A percentile compares a stretch with the other conserved stretches of the same genome.
These are phyloP conservation scores for Paraphoma sp. DNA, from an alignment of 2,329 filamentous ascomycete species.

Conservation along the genomic window DNA sequence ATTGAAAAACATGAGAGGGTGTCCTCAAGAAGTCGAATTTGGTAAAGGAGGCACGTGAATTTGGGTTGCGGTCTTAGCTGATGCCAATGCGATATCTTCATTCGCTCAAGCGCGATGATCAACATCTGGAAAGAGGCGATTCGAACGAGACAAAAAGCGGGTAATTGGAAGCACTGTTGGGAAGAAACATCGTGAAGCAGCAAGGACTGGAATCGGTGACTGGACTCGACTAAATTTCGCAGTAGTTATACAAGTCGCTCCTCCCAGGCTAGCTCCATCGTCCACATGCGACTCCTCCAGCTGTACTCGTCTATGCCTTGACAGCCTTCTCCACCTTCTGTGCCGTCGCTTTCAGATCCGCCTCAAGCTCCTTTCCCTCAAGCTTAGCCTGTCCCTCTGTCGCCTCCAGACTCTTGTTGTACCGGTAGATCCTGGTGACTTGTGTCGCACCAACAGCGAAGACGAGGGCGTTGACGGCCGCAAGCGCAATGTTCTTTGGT, in stretches of 20 bases:
- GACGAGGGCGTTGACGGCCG: slow-evolving; percentile 98
- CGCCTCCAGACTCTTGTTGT: slow-evolving; percentile 66
- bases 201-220: too few species aligned
- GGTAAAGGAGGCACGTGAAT: too few species aligned
- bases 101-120: too few species aligned
- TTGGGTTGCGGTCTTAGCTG: too few species aligned
- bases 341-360: slow-evolving; percentile 39
- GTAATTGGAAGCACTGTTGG: too few species aligned
- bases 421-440: slow-evolving; percentile 75
- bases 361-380: slow-evolving; percentile 42
- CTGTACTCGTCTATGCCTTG: slow-evolving; percentile 18
- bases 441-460: slow-evolving; percentile 86
- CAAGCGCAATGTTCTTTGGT: slow-evolving; percentile 89
- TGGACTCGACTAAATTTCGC: background rate
- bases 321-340: slow-evolving; percentile 35
- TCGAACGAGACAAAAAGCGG: too few species aligned
- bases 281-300: background rate
- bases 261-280: background rate
- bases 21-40: too few species aligned
- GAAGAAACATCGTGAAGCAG: too few species aligned
- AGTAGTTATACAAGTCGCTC: background rate
- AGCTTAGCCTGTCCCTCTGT: slow-evolving; percentile 48
- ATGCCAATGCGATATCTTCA: too few species aligned
- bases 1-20: too few species aligned
- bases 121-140: too few species aligned